Evolutionary conservation across 495 filamentous ascomycete species (phyloP), one percentile per base, ranked within the genome.

Genomic region (Talaromyces stipitatus): DNA sequence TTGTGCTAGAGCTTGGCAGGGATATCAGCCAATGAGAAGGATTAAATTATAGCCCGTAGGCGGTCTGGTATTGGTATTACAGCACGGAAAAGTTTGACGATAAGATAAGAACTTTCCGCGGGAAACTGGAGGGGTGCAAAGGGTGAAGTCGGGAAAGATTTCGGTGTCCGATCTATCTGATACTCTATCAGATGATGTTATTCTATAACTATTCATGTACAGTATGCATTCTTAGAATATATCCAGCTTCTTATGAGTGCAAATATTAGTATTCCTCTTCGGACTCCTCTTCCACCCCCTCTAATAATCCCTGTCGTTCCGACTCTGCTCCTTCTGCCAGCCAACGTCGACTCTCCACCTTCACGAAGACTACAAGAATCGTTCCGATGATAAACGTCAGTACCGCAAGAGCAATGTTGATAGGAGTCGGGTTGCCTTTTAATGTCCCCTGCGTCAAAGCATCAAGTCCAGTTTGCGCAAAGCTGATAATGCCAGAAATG

Each of bases 401-500:
- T 0, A 71, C 60, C 20, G 92, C 67, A 48, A 97, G 68, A 2
- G 83, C 66, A 4, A 86, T 27, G 69, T 97, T 95, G 26, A 95
- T 88, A 0, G 90, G 89, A 2, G 86, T 72, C 2, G 92, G 92
- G 66, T 97, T 78, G 24, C 80, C 82, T 14, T 75, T 38, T 60
- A 92, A 96, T 0, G 73, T 74, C 32, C 79, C 74, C 61, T 96
- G 88, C n/a, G 89, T 91, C 55, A 92, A 57, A 55, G 84, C 85
- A 66, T 96, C 92, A 16, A 97, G 72, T 0, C 79, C 88, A 12
- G 84, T 85, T 69, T 96, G 91, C 5, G 79, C 82, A 65, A 97
- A 91, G 67, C 95, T 96, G 55, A 91, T 75, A 3, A 97, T 66
- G 18, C 92, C 92, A 0, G 90, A 85, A 11, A 94, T 69, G 64